Evolutionary conservation across 805 yeast genomes (phyloP).

Genomic region (Kregervanrija delftensis): DNA sequence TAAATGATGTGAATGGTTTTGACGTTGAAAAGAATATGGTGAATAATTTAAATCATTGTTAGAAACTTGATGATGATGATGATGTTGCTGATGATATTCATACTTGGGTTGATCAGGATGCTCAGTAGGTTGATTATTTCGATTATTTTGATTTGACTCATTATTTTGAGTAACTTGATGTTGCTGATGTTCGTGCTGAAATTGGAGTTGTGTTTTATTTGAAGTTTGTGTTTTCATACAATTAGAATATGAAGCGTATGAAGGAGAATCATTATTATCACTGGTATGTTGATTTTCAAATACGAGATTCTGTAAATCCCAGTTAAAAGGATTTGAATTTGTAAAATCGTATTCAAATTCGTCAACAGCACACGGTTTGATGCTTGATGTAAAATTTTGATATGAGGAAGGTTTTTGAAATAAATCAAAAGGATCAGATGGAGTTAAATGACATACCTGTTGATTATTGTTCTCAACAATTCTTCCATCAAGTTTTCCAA

Average conservation of each 20-base stretch:
- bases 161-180: background rate
- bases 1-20: background rate
- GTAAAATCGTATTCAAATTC: constrained; percentile 26
- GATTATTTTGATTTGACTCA: background rate
- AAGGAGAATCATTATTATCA: background rate
- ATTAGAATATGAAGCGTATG: background rate
- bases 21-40: background rate
- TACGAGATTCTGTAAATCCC: constrained; percentile 22
- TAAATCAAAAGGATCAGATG: too few species aligned
- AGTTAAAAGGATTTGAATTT: constrained; percentile 22
- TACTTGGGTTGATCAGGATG: background rate
- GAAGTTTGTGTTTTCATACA: background rate
- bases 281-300: constrained; percentile 4
- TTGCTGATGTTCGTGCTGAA: constrained; percentile 4
- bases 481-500: too few species aligned
- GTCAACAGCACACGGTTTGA: constrained; percentile 25
- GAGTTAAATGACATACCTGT: too few species aligned
- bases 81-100: background rate
- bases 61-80: background rate
- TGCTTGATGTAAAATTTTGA: constrained; percentile 1
- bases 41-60: background rate
- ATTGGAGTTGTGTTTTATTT: background rate
- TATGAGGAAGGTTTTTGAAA: too few species aligned
- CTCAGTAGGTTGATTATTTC: background rate
- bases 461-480: too few species aligned